Evolutionary conservation across 2,329 filamentous ascomycete species (phyloP).

Genomic region (Neonectria punicea): DNA sequence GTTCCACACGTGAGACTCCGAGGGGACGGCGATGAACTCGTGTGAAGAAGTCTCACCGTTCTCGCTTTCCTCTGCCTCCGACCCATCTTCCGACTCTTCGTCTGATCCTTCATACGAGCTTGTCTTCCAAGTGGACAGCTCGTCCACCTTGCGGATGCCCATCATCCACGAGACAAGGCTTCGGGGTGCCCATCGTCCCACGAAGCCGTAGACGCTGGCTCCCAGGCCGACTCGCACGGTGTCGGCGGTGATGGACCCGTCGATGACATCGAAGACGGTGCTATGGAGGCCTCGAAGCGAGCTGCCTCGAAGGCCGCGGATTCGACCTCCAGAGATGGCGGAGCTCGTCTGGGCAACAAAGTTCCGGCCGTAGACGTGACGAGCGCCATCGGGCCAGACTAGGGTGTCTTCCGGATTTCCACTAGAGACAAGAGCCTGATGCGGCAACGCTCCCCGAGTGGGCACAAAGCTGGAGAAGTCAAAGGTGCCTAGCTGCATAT

Average conservation of each 20-base stretch:
- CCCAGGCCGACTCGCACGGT: constrained; percentile 86
- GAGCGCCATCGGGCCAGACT: constrained; percentile 71
- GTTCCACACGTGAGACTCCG: constrained; percentile 54
- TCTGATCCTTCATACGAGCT: constrained; percentile 53
- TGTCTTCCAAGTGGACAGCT: constrained; percentile 65
- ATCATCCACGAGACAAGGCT: constrained; percentile 93
- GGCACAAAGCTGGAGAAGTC: constrained; percentile 78
- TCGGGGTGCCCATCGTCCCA: constrained; percentile 82
- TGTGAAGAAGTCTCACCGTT: constrained; percentile 47
- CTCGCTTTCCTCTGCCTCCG: constrained; percentile 46
- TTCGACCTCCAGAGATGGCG: constrained; percentile 65
- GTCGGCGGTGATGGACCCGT: constrained; percentile 67
- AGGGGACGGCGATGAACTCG: constrained; percentile 64
- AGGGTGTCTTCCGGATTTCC: constrained; percentile 60
- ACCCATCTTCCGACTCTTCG: constrained; percentile 49
- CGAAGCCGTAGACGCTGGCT: constrained; percentile 83
- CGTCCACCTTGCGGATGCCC: constrained; percentile 74
- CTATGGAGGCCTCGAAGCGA: constrained; percentile 84
- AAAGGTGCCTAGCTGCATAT: constrained; percentile 91
- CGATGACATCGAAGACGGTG: constrained; percentile 89
- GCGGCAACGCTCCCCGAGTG: constrained; percentile 46
- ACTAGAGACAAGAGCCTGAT: constrained; percentile 54
- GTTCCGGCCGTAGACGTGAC: constrained; percentile 71
- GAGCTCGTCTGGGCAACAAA: constrained; percentile 66
- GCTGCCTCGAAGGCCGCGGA: constrained; percentile 73